These are phyloP conservation scores for Perkinsela sp. DNA, from an alignment of 208 protist species.

Conservation along the genomic window DNA sequence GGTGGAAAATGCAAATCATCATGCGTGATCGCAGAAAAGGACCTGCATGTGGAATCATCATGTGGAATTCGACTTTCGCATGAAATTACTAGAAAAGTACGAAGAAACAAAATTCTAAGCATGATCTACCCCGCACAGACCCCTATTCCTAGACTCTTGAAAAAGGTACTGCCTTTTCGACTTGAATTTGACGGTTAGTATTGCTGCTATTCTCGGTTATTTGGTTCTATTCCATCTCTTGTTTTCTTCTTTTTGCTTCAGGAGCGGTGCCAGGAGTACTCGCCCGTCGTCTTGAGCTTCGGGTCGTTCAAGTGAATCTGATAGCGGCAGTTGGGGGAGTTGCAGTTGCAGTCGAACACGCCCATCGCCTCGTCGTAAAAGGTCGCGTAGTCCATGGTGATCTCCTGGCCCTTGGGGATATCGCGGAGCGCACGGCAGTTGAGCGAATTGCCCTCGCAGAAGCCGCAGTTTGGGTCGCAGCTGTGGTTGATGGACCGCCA, in stretches of 20 bases:
- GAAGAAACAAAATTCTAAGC: no score
- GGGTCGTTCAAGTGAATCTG: background rate
- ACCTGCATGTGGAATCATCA: slow-evolving; percentile 1
- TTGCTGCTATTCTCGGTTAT: no score
- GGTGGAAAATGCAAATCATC: slow-evolving; percentile 1
- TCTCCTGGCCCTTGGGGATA: slow-evolving; percentile 33
- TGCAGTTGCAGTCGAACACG: slow-evolving; percentile 28
- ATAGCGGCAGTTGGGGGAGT: slow-evolving; percentile 11
- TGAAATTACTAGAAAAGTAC: no score
- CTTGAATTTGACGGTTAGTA: no score
- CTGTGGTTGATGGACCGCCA: slow-evolving; percentile 44
- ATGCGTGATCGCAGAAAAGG: background rate
- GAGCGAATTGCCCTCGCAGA: slow-evolving; percentile 19
- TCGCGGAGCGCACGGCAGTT: slow-evolving; percentile 30
- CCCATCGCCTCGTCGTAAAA: slow-evolving; percentile 47
- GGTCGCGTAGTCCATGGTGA: slow-evolving; percentile 59
- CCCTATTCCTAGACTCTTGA: no score
- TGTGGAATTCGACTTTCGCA: no score
- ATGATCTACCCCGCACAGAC: no score
- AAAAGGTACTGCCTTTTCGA: no score
- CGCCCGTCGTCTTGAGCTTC: background rate
- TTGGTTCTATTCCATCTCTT: no score
- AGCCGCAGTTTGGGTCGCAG: slow-evolving; percentile 41
- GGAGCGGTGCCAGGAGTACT: background rate
- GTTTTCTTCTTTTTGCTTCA: no score